Evolutionary conservation across 192 early-diverging fungal species (phyloP), one percentile per base, ranked within the genome.

Genomic region (Entomortierella chlamydospora): DNA sequence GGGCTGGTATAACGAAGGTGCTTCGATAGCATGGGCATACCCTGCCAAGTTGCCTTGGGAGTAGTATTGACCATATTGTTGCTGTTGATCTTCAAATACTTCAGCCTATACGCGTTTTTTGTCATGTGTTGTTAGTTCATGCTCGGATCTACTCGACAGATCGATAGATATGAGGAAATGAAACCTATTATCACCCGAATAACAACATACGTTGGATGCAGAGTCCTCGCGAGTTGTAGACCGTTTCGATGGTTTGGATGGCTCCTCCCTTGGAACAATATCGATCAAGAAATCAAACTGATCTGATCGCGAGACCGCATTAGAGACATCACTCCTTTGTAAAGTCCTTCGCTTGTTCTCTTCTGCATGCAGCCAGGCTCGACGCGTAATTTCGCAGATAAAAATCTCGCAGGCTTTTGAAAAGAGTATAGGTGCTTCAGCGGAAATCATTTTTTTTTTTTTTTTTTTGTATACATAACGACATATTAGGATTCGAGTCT

Each of bases 201-300:
- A 96, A 92, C 74, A 95, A 57, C 61, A 20, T 74, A 67, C 72
- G 9, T 47, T 59, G 30, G 72, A 49, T 31, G 31, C 54, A 49
- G 64, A 34, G 1, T 74, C 72, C 49, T 74, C 72, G 26, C 64
- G 72, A 28, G 66, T 60, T 23, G 64, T 28, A 29, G 73, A 57
- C 9, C 72, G 57, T 57, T 74, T 76, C 18, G 51, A 23, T 63
- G 51, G 30, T 63, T 78, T 79, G 42, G 61, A 28, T 13, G 71
- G 71, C 41, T 97, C 95, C 34, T 97, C 97, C 42, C 97, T 82
- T 17, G 96, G 97, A 7, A 98, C 97, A 76, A 98, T 95, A 68
- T 98, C 97, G 66, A 98, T 98, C 72, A 98, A 83, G 71, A 98
- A 99, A 66, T 99, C 97, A 83, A 95, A 99, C 90, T 93, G 92